Conservation (phyloP, 1,139 yeast genomes). For the Pichia sp. region DNA sequence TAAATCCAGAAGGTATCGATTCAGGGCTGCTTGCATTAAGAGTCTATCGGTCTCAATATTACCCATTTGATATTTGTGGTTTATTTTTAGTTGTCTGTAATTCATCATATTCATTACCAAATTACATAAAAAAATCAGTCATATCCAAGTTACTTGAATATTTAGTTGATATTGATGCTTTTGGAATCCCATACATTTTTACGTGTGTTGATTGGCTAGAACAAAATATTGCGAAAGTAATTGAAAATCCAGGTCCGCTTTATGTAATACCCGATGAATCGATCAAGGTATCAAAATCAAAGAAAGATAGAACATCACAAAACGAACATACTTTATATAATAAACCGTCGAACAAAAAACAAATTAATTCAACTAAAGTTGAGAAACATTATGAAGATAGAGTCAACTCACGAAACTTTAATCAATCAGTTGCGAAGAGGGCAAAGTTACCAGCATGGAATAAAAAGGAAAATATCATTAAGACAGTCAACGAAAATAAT, state of each 20-base stretch:
- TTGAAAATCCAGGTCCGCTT: conserved; percentile 71
- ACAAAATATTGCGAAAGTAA: conserved; percentile 49
- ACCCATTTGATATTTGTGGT: conserved; percentile 61
- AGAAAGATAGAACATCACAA: not conserved
- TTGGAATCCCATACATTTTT: conserved; percentile 68
- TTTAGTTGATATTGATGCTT: conserved; percentile 35
- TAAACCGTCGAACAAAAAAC: conserved; percentile 11
- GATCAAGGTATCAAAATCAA: not conserved
- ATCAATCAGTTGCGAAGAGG: conserved; percentile 40
- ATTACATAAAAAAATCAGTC: conserved; percentile 65
- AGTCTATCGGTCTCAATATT: conserved; percentile 44
- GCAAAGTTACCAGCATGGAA: conserved; percentile 76
- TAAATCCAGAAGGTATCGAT: conserved; percentile 32
- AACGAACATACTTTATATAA: conserved; percentile 12
- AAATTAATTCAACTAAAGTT: conserved; percentile 21
- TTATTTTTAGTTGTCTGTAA: conserved; percentile 48
- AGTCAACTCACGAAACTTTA: conserved; percentile 23
- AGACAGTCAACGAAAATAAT: conserved; percentile 49
- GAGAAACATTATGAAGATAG: conserved; percentile 22
- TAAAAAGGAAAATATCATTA: conserved; percentile 49
- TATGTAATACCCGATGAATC: conserved; percentile 29
- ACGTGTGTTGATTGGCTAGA: conserved; percentile 70
- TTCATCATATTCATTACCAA: conserved; percentile 50
- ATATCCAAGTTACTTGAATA: conserved; percentile 42
- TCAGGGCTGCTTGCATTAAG: conserved; percentile 39